phyloP scores from a whole-genome alignment of 106 monocot genomes.

The Dendrobium chrysotoxum region DNA sequence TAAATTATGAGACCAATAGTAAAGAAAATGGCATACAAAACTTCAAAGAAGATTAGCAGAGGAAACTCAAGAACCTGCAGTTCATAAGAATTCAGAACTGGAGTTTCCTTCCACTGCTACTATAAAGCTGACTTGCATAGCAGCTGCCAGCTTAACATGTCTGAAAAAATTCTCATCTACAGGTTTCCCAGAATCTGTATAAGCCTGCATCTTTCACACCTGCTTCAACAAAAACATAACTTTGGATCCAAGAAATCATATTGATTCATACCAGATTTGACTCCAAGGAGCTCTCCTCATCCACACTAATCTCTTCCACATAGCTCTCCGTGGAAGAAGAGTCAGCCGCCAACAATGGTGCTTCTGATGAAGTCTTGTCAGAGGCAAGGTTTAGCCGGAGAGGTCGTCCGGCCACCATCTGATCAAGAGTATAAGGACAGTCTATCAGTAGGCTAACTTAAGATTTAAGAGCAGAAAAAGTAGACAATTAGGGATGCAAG shows the following conservation, averaged over 20 bases:
- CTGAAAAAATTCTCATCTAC: not conserved
- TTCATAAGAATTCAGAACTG: not conserved
- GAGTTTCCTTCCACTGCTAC: not conserved
- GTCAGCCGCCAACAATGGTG: not conserved
- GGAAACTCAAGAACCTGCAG: not conserved
- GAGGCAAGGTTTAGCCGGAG: constrained; percentile 50
- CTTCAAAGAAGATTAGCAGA: not conserved
- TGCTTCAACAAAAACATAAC: not conserved
- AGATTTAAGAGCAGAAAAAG: too few relatives aligned
- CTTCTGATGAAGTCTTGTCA: not conserved
- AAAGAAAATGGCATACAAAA: not conserved
- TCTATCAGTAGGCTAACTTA: too few relatives aligned
- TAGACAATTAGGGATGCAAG: too few relatives aligned
- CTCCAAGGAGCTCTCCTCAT: constrained; percentile 2
- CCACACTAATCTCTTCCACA: not conserved
- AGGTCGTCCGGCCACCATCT: constrained; percentile 73
- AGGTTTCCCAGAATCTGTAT: not conserved
- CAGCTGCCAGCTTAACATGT: not conserved
- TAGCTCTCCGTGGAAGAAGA: not conserved
- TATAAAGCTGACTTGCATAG: not conserved
- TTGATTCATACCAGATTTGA: constrained; percentile 3
- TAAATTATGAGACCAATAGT: not conserved
- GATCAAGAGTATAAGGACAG: not conserved
- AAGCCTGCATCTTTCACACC: not conserved
- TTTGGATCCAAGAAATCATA: not conserved